Base-by-base conservation (phyloP, 1,139 yeast genomes). In the Geotrichum fermentans region DNA sequence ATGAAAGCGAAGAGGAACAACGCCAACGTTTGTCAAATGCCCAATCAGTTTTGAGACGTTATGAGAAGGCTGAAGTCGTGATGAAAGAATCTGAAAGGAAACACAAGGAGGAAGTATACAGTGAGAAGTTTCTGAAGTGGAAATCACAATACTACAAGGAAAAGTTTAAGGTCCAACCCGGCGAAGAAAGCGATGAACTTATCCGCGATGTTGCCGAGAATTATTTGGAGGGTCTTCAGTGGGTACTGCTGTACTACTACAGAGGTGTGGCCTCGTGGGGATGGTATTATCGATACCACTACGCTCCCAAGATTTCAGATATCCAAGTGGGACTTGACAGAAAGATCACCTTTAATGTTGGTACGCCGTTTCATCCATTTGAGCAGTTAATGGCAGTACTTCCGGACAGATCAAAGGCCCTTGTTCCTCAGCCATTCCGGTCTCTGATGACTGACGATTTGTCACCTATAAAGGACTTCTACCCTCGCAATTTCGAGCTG, bases 351-450 rank as follows among this genome's bases (percentile, higher is more conserved):
- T 90, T 90, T 61, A 80, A 82, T 17, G 67, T 75, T 58, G 90
- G 95, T 4, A 64, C 67, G 11, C 98, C 98, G 0, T 89, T 92
- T 70, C 79, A 74, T 53, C 98, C 99, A 8, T 92, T 88, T 67
- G 95, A 92, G 65, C 99, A 94, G 70, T 77, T 94, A 60, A 92
- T 94, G 99, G 95, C 97, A 13, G 98, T 94, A 24, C 73, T 94
- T 56, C 99, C 99, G 0, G 96, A 92, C 21, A 80, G 97, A 71
- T 89, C 97, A 5, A 80, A 79, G 53, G 74, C 76, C 47, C 76
- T 92, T 56, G 81, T 94, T 66, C 98, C 99, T 2, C 66, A 74
- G 6, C 79, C 79, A 32, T 85, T 84, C 63, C 78, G 96, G 66
- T 77, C 82, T 5, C 73, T 94, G 55, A 90, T 92, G 97, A 80